These are phyloP conservation scores for Neurospora sp. DNA, from an alignment of 2,329 filamentous ascomycete genomes.

Conservation along the genomic window DNA sequence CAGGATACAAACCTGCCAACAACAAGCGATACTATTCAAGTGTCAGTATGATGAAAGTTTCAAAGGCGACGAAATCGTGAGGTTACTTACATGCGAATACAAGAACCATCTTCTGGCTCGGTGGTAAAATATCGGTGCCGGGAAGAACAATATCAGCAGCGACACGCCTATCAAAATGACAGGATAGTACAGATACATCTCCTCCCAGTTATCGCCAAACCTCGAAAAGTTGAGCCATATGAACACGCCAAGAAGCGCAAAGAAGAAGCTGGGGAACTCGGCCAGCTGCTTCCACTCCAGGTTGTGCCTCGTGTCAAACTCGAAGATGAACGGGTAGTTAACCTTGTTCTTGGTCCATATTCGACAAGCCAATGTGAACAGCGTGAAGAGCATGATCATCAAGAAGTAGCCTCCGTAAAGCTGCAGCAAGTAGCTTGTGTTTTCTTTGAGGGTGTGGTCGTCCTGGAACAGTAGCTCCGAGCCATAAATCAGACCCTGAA, in stretches of 20 bases:
- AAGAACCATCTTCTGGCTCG: slow-evolving; percentile 76
- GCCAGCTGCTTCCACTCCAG: slow-evolving; percentile 84
- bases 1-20: slow-evolving; percentile 77
- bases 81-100: slow-evolving; percentile 66
- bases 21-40: slow-evolving; percentile 66
- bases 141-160: slow-evolving; percentile 61
- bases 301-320: slow-evolving; percentile 79
- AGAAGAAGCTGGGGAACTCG: slow-evolving; percentile 78
- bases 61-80: not conserved
- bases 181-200: slow-evolving; percentile 77
- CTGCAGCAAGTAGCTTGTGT: slow-evolving; percentile 67
- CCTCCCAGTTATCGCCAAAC: slow-evolving; percentile 44
- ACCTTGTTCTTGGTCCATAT: slow-evolving; percentile 79
- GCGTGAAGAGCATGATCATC: slow-evolving; percentile 64
- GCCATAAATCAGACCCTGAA: slow-evolving; percentile 57
- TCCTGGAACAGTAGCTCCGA: slow-evolving; percentile 39
- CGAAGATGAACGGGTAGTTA: slow-evolving; percentile 95
- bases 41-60: slow-evolving; percentile 20
- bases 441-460: slow-evolving; percentile 36
- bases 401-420: slow-evolving; percentile 91
- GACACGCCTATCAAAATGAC: slow-evolving; percentile 67
- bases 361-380: slow-evolving; percentile 81
- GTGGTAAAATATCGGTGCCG: slow-evolving; percentile 64
- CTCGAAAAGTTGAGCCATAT: slow-evolving; percentile 83
- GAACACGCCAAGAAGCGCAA: slow-evolving; percentile 67